Percentiles rank a stretch among this genome's conserved stretches.
These are phyloP conservation scores for Clarireedia paspali DNA, from an alignment of 2,329 filamentous ascomycete species.

Conservation along the genomic window DNA sequence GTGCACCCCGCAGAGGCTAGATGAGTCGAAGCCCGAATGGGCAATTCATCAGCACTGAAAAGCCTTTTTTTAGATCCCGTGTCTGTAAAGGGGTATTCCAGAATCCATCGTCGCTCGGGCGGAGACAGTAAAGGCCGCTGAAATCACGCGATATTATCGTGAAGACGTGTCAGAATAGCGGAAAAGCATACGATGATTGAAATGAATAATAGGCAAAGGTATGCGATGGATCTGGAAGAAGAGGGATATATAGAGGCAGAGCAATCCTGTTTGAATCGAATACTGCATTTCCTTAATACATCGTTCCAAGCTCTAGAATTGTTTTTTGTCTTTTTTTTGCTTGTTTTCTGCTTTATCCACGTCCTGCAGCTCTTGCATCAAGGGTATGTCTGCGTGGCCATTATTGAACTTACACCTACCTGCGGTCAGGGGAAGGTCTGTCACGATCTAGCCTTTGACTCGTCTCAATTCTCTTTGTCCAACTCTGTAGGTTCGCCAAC, in stretches of 20 bases:
- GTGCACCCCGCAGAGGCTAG: not conserved
- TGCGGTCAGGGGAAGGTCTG: too few species aligned
- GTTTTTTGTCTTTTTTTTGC: too few species aligned
- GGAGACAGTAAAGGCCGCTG: not conserved
- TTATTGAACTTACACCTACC: too few species aligned
- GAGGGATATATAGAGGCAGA: not conserved
- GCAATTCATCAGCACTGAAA: not conserved
- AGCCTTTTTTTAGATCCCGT: not conserved
- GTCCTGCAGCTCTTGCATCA: too few species aligned
- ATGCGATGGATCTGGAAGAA: not conserved
- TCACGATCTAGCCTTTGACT: too few species aligned
- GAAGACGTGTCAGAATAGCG: not conserved
- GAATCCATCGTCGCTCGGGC: not conserved
- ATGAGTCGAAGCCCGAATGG: not conserved
- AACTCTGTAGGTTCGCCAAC: too few species aligned
- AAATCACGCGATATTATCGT: constrained; percentile 3
- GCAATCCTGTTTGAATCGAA: not conserved
- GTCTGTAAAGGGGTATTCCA: not conserved
- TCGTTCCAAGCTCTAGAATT: too few species aligned
- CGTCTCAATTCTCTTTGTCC: too few species aligned
- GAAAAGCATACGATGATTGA: constrained; percentile 10
- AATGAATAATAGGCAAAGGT: not conserved
- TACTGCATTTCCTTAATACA: too few species aligned
- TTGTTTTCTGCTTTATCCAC: too few species aligned
- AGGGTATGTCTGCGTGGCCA: too few species aligned